Evolutionary conservation across 2,329 filamentous ascomycete genomes (phyloP).

Genomic region (Phaeosphaeriaceae sp.): DNA sequence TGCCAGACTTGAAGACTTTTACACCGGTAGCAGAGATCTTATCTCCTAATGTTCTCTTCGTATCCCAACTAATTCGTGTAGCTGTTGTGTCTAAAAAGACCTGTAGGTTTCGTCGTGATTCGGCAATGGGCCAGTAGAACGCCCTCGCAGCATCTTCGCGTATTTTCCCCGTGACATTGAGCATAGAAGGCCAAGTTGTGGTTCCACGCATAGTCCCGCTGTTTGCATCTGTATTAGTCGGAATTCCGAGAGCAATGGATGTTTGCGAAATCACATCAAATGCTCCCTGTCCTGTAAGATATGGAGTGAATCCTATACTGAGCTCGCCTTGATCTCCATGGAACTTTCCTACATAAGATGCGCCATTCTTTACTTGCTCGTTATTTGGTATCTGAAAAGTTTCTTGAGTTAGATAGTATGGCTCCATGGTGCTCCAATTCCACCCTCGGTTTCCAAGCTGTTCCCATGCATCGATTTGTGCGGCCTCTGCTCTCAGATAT

Average conservation of each 20-base stretch:
- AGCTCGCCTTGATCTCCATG: conserved; percentile 36
- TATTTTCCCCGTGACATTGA: conserved; percentile 47
- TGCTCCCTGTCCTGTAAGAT: conserved; percentile 30
- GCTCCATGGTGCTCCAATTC: conserved; percentile 38
- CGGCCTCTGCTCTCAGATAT: conserved; percentile 42
- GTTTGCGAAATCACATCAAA: conserved; percentile 47
- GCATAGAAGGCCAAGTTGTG: conserved; percentile 50
- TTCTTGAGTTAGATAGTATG: conserved; percentile 39
- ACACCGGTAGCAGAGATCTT: conserved; percentile 31
- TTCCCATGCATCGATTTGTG: conserved; percentile 44
- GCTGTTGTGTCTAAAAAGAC: conserved; percentile 53
- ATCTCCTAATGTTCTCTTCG: background rate
- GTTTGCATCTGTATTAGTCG: conserved; percentile 52
- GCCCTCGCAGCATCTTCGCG: conserved; percentile 57
- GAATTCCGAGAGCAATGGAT: conserved; percentile 42
- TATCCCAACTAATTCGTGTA: conserved; percentile 49
- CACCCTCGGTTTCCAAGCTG: conserved; percentile 41
- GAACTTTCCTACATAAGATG: conserved; percentile 24
- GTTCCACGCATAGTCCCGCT: conserved; percentile 55
- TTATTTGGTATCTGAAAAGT: conserved; percentile 28
- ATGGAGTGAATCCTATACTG: conserved; percentile 36
- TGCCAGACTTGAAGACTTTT: conserved; percentile 26
- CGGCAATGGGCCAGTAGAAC: conserved; percentile 54
- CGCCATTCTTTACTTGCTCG: conserved; percentile 26
- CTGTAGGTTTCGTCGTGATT: conserved; percentile 50